Evolutionary conservation across 177 flowering plant genomes (phyloP), one percentile per base, ranked within the genome.

Genomic region (Vitis hybrid): DNA sequence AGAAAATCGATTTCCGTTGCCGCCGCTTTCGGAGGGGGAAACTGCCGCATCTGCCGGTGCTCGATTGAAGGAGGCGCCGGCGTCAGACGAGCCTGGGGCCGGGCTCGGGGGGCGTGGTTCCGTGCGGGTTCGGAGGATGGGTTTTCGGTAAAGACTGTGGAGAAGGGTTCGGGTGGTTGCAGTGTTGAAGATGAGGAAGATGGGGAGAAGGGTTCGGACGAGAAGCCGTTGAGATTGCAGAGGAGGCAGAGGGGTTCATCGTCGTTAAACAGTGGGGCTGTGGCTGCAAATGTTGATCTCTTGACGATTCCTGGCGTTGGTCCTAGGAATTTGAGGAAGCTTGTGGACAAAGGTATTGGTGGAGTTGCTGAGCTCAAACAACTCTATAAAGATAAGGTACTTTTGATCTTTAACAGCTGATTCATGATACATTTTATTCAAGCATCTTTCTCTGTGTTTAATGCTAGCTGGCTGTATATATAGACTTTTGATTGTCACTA

Each of bases 251-350:
- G 76, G 76, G 60, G 78, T 57, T 65, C 72, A 34, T 48, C 66
- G 34, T 66, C 72, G 3, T 19, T 61, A 6, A 62, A 68, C 13
- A 74, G 70, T 14, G 75, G 67, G 8, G 75, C 34, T 2, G 61
- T 75, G 56, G 68, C 67, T 1, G 87, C 80, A 34, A 87, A 77
- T 69, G 90, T 90, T 1, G 99, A 95, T 80, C 88, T 95, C 83
- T 64, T 95, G 76, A 79, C 84, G 18, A 91, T 95, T 74, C 99
- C 99, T 0, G 99, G 99, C 1, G 98, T 95, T 13, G 99, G 99
- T 15, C 98, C 91, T 1, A 82, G 97, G 75, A 95, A 95, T 82
- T 76, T 91, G 82, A 84, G 89, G 85, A 95, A 95, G 81, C 78
- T 95, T 39, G 93, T 93, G 21, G 91, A 95, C 54, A 95, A 95